Evolutionary conservation across 331 rosid genomes (phyloP).

Genomic region (Malus hybrid): DNA sequence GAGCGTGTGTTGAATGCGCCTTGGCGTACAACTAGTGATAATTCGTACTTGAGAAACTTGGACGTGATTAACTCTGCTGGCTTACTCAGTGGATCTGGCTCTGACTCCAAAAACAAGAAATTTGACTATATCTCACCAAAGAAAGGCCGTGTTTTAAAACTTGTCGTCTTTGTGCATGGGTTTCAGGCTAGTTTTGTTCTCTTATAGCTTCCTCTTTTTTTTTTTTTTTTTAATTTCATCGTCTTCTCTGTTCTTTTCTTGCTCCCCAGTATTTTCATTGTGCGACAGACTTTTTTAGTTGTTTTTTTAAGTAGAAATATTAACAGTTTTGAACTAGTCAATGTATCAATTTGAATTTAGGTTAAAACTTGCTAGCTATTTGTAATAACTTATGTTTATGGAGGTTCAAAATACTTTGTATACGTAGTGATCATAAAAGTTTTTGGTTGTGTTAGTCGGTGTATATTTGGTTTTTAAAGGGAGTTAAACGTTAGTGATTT

Average conservation of each 20-base stretch:
- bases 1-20: slow-evolving; percentile 82
- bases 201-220: slow-evolving; percentile 3
- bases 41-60: slow-evolving; percentile 52
- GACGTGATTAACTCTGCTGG: slow-evolving; percentile 32
- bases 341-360: background rate
- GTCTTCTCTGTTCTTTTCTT: background rate
- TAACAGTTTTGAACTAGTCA: background rate
- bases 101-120: slow-evolving; percentile 30
- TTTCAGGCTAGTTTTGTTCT: slow-evolving; percentile 83
- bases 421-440: background rate
- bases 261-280: background rate
- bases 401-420: background rate
- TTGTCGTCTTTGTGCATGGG: slow-evolving; percentile 93
- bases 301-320: background rate
- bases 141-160: slow-evolving; percentile 55
- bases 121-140: slow-evolving; percentile 22
- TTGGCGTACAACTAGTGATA: slow-evolving; percentile 56
- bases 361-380: background rate
- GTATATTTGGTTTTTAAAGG: background rate
- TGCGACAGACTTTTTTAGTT: background rate
- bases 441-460: background rate
- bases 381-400: background rate
- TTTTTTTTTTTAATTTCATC: background rate
- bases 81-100: slow-evolving; percentile 26
- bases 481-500: background rate